Evolutionary conservation across 257 asterid species (phyloP).

Genomic region (Pogostemon cablin): DNA sequence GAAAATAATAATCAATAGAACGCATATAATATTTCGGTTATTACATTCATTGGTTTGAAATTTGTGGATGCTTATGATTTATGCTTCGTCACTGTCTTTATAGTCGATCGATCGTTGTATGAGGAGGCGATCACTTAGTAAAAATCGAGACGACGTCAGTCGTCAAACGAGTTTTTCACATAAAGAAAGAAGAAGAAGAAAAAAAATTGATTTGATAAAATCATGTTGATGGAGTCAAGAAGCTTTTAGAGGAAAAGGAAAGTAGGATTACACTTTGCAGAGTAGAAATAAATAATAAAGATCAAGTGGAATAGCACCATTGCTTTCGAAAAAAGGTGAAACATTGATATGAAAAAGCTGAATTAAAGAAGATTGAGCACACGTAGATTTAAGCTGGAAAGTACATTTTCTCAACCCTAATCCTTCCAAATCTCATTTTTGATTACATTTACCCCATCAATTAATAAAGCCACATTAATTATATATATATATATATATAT

Average conservation of each 20-base stretch:
- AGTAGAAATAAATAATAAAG: neutral
- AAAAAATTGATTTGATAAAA: neutral
- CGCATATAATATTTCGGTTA: too few relatives aligned
- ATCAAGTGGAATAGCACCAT: slow-evolving; percentile 56
- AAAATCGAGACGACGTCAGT: too few relatives aligned
- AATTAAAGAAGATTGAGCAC: slow-evolving; percentile 44
- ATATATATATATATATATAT: neutral
- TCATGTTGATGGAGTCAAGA: slow-evolving; percentile 5
- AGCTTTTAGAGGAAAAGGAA: slow-evolving; percentile 29
- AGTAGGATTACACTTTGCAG: slow-evolving; percentile 5
- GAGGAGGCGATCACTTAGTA: too few relatives aligned
- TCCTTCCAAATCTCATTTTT: slow-evolving; percentile 32
- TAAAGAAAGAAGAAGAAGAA: too few relatives aligned
- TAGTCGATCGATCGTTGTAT: too few relatives aligned
- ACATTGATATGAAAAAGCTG: slow-evolving; percentile 45
- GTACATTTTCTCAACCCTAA: slow-evolving; percentile 38
- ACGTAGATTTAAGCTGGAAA: slow-evolving; percentile 85
- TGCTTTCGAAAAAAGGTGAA: slow-evolving; percentile 47
- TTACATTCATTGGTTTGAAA: too few relatives aligned
- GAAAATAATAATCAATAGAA: too few relatives aligned
- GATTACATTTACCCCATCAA: slow-evolving; percentile 25
- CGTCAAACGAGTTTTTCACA: too few relatives aligned
- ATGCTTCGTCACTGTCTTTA: too few relatives aligned
- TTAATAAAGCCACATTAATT: slow-evolving; percentile 1
- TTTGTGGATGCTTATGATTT: too few relatives aligned